Evolutionary conservation across 495 filamentous ascomycete species (phyloP), one percentile per base, ranked within the genome.

Genomic region (Talaromyces borbonicus): DNA sequence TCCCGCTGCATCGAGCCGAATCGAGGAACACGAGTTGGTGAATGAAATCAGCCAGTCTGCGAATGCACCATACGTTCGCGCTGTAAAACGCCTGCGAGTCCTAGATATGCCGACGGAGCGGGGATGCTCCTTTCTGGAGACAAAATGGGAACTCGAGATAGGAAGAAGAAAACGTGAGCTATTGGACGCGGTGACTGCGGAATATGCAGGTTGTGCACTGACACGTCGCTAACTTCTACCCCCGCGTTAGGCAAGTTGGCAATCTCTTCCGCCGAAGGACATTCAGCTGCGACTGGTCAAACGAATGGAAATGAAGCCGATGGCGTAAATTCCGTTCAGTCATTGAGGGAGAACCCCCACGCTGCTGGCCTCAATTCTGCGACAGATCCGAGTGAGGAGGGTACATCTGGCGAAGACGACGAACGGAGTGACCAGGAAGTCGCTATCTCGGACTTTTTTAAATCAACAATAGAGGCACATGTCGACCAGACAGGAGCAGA

Each of bases 1-100:
- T 6, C 18, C 20, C 20, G 36, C 22, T 19, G 32, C 45, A 40
- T 14, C 15, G 15, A 49, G 35, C 22, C 39, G 18, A 16, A 14
- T 36, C 40, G 48, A 40, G 18, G 16, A 45, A 38, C 49, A 25
- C 32, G 55, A 55, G 29, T 57, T 62, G 16, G 46, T 52, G 32
- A 49, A 56, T 0, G 66, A 63, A n/a, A 66, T 69, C 46, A 70
- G 63, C 42, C 26, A 46, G 8, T 49, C 56, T 9, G 57, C 51
- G 14, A 59, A 61, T 43, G 43, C 56, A 2, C 53, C 55, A 18
- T 56, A 60, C 23, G 32, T 56, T 15, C 68, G 71, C 14, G 65
- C 67, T 16, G 64, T 71, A 9, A 76, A 76, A 61, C 62, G 71
- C n/a, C 57, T 59, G 29, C 65, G 70, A 49, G 52, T 69, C 3